Conservation (phyloP, 83 land plant genomes). For the Thuja plicata region DNA sequence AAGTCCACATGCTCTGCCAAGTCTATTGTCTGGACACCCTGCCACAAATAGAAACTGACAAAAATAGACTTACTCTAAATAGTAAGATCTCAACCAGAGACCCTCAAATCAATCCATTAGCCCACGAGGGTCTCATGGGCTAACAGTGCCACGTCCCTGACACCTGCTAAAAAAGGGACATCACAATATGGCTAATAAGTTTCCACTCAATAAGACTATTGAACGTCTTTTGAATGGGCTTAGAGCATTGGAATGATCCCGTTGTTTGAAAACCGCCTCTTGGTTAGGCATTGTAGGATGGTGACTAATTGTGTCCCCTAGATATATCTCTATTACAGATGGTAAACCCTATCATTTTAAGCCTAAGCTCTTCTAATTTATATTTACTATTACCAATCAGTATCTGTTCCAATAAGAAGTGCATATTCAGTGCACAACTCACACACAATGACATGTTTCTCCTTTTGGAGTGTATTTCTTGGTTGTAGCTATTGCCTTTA, state of each 20-base stretch:
- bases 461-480: neutral
- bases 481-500: neutral
- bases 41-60: too few relatives aligned
- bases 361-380: neutral
- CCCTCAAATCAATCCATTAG: too few relatives aligned
- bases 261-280: neutral
- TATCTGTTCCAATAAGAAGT: neutral
- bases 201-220: neutral
- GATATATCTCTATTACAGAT: neutral
- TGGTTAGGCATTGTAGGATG: neutral
- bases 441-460: neutral
- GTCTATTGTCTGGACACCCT: too few relatives aligned
- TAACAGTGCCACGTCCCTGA: too few relatives aligned
- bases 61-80: too few relatives aligned
- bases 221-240: neutral
- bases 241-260: neutral
- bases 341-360: neutral
- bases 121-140: too few relatives aligned
- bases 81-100: too few relatives aligned
- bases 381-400: neutral
- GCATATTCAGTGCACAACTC: neutral
- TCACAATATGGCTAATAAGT: neutral
- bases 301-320: neutral
- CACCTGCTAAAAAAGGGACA: too few relatives aligned
- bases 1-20: too few relatives aligned